Base-by-base conservation (phyloP, 768 basidiomycete genomes). In the Pleurotus citrinopileatus region DNA sequence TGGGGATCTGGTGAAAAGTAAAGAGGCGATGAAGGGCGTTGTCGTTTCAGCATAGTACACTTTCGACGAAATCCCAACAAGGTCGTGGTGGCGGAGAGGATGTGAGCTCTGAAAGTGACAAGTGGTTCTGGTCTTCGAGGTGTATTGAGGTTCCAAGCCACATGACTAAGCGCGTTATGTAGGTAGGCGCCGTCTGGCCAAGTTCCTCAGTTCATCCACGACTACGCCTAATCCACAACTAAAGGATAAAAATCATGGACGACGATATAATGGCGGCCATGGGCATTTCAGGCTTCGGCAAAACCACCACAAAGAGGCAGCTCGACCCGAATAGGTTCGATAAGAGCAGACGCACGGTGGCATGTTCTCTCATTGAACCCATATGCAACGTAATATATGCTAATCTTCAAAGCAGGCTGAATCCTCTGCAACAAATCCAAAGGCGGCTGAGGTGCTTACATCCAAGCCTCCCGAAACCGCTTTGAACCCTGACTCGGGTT, bases 211-310 rank as follows among this genome's bases (percentile, higher is more conserved):
- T n/a, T n/a, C n/a, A n/a, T n/a, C n/a, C n/a, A n/a, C n/a, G n/a
- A n/a, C n/a, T n/a, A n/a, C n/a, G n/a, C n/a, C n/a, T n/a, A n/a
- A n/a, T n/a, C n/a, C n/a, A n/a, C n/a, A n/a, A n/a, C n/a, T n/a
- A n/a, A n/a, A n/a, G n/a, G n/a, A n/a, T n/a, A n/a, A n/a, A n/a
- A n/a, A n/a, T 82, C 81, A 68, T 68, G 48, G 48, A 51, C 22
- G 81, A 85, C 67, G 89, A 91, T 57, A 70, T 92, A 17, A 79
- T 92, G 61, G 83, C 87, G 2, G 82, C 86, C 9, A 92, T 94
- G 87, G 91, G 91, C 4, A 89, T 94, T 54, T 61, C 82, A 61
- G 88, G 88, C 20, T 94, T 94, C 64, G 92, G 92, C 22, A 94
- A 92, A 71, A 69, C 84, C 40, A 63, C 71, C 22, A 79, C 83